phyloP scores from a whole-genome alignment of 1,139 yeast species.

The Ogataea hybrid region DNA sequence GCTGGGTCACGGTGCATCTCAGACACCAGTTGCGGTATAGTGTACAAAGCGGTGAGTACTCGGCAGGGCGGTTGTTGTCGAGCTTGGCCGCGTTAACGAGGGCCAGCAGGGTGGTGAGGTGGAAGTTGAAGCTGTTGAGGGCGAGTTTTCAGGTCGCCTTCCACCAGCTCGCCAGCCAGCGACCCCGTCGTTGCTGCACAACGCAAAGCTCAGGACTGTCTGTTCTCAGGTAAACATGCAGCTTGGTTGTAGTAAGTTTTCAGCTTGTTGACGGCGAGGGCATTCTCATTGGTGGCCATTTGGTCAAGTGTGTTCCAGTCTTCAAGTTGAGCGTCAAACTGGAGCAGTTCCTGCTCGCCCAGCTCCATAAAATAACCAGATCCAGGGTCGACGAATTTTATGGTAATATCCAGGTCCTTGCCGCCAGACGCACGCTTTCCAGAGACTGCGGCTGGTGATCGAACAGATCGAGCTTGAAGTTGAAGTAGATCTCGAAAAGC shows the following conservation, averaged over 20 bases:
- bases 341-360: constrained; percentile 15
- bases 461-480: constrained; percentile 37
- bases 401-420: constrained; percentile 30
- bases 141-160: constrained; percentile 27
- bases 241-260: constrained; percentile 28
- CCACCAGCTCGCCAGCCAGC: constrained; percentile 17
- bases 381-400: constrained; percentile 25
- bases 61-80: not conserved
- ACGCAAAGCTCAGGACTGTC: not conserved
- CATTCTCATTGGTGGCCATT: constrained; percentile 23
- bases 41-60: not conserved
- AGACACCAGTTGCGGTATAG: constrained; percentile 23
- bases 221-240: constrained; percentile 24
- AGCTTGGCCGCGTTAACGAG: constrained; percentile 19
- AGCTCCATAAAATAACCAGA: constrained; percentile 28
- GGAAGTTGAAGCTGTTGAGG: constrained; percentile 31
- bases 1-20: constrained; percentile 26
- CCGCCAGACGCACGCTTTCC: constrained; percentile 30
- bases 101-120: constrained; percentile 26
- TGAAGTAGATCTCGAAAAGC: constrained; percentile 40
- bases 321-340: constrained; percentile 24
- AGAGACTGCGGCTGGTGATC: constrained; percentile 20
- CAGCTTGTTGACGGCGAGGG: constrained; percentile 24
- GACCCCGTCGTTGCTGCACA: constrained; percentile 1
- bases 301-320: constrained; percentile 25